A percentile compares a stretch with the other conserved stretches of the same genome.
Conservation (phyloP, 257 asterid species). For the Striga asiatica region DNA sequence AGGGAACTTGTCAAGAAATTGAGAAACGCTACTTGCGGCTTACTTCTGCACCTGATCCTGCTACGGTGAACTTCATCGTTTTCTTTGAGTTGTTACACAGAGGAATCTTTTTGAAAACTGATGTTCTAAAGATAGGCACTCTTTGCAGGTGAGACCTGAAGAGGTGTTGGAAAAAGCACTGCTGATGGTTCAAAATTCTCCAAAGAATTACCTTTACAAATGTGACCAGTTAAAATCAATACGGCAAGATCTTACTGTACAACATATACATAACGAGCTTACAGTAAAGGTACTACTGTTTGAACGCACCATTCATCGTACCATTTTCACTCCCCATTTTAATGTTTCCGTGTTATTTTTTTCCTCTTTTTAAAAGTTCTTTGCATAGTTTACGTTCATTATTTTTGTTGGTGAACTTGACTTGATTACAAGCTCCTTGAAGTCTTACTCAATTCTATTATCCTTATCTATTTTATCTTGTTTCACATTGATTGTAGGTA, state of each 20-base stretch:
- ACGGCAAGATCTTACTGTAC: conserved; percentile 97
- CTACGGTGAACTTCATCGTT: conserved; percentile 50
- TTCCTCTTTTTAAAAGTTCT: background rate
- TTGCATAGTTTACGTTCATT: background rate
- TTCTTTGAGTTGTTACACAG: conserved; percentile 12
- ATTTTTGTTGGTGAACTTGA: background rate
- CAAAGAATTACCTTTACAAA: conserved; percentile 80
- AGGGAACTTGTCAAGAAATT: conserved; percentile 90
- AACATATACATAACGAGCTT: conserved; percentile 77
- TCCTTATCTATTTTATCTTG: conserved; percentile 7
- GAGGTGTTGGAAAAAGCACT: conserved; percentile 91
- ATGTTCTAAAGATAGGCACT: conserved; percentile 12
- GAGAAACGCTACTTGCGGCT: conserved; percentile 97
- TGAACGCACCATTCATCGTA: conserved; percentile 12
- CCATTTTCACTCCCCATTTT: background rate
- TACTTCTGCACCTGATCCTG: conserved; percentile 98
- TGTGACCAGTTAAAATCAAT: conserved; percentile 98
- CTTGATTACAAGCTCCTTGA: conserved; percentile 11
- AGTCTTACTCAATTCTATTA: background rate
- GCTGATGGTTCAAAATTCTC: conserved; percentile 76
- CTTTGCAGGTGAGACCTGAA: conserved; percentile 94
- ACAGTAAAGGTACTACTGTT: conserved; percentile 65
- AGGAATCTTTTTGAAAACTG: conserved; percentile 7
- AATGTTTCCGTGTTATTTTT: background rate
- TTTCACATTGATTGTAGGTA: conserved; percentile 46